Evolutionary conservation across 1,284 basidiomycete genomes (phyloP), one percentile per base, ranked within the genome.

Genomic region (Microbotryomycetes sp.): DNA sequence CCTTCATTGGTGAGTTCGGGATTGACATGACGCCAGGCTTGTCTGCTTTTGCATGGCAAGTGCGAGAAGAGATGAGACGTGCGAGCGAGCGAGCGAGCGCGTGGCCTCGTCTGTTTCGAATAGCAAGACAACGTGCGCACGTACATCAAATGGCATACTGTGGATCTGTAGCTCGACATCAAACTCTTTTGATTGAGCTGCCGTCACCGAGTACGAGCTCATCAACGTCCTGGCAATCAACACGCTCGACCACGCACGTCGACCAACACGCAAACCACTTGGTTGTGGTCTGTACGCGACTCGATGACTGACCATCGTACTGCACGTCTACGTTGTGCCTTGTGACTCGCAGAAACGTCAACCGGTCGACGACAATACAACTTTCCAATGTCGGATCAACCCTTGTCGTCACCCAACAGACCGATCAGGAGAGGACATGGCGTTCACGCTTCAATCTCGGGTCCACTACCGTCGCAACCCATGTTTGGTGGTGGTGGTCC

Each of bases 321-420:
- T n/a, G n/a, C n/a, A n/a, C n/a, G n/a, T n/a, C n/a, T n/a, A n/a
- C n/a, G n/a, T n/a, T n/a, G n/a, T n/a, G n/a, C n/a, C n/a, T n/a
- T n/a, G 14, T 19, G 23, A 19, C 16, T 46, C 23, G 42, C 60
- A 70, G 75, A 76, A 54, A 68, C 68, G 5, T 70, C 75, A 2
- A 75, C 76, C 3, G 76, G 76, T 25, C 63, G 75, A 30, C 72
- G 72, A 22, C 74, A 73, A 65, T 76, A 74, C 75, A 73, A 74
- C 63, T 75, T 74, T 30, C 76, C 75, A 22, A 50, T 66, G 16
- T 56, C 67, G 19, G 56, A 62, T 6, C 64, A 59, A 9, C 51
- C 6, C 63, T 63, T 42, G 53, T 58, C 3, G 59, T 62, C 19
- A 60, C 59, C 1, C 62, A 67, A 48, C 23, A 59, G 62, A 3